phyloP scores from a whole-genome alignment of 208 protist species.

The Acanthamoeba lenticulata region DNA sequence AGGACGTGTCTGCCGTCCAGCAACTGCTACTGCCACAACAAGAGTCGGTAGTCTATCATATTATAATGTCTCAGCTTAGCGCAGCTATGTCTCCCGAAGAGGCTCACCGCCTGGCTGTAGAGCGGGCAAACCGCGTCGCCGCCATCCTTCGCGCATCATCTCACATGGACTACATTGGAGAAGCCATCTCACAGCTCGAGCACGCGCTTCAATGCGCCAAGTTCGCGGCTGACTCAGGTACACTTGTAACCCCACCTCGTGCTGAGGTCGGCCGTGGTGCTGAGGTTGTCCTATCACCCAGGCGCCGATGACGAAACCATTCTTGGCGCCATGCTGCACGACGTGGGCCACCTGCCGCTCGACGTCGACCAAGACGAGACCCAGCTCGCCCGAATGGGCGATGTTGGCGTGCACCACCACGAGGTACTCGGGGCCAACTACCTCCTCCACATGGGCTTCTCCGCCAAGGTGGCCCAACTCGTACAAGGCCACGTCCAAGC shows the following conservation, averaged over 20 bases:
- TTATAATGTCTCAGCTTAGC: too few relatives aligned
- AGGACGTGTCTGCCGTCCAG: too few relatives aligned
- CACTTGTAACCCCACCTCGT: background rate
- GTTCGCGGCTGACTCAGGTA: constrained; percentile 53
- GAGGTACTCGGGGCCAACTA: constrained; percentile 3
- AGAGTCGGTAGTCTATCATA: too few relatives aligned
- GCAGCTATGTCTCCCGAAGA: too few relatives aligned
- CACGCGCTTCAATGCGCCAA: constrained; percentile 67
- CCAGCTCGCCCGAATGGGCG: background rate
- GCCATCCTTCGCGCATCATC: background rate
- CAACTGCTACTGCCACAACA: too few relatives aligned
- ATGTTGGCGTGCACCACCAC: background rate
- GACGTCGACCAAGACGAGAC: background rate
- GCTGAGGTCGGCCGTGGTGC: background rate
- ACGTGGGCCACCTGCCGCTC: constrained; percentile 9
- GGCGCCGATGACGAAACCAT: constrained; percentile 48
- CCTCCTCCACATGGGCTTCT: constrained; percentile 42
- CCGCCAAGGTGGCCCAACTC: background rate
- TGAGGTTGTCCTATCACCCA: background rate
- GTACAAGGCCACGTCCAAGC: constrained; percentile 40
- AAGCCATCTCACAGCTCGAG: constrained; percentile 51
- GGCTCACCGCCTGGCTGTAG: too few relatives aligned
- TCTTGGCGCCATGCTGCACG: constrained; percentile 49
- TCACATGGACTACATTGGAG: constrained; percentile 57
- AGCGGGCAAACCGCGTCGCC: background rate